Evolutionary conservation across 768 basidiomycete genomes (phyloP), one percentile per base, ranked within the genome.

Genomic region (Rhodotorula graminis): DNA sequence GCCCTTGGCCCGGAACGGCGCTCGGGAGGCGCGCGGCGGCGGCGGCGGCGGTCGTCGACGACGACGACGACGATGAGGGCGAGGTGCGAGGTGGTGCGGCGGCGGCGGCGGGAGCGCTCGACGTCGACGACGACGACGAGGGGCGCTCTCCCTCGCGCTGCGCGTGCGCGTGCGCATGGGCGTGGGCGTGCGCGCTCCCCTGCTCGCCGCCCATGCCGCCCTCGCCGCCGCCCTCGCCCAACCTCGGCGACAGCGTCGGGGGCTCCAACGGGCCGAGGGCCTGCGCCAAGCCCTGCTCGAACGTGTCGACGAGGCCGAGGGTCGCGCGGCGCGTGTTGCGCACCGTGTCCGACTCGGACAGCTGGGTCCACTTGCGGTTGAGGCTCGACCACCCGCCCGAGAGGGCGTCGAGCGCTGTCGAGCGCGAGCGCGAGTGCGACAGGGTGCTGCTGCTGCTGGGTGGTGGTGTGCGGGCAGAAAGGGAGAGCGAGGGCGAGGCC

Each of bases 181-280:
- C 42, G 42, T 44, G 42, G 9, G 37, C 29, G 31, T 37, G 46
- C 55, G n/a, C n/a, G n/a, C n/a, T n/a, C n/a, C n/a, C n/a, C n/a
- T n/a, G n/a, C n/a, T n/a, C n/a, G n/a, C n/a, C n/a, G n/a, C n/a
- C n/a, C n/a, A n/a, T n/a, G n/a, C n/a, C n/a, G n/a, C n/a, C n/a
- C n/a, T n/a, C n/a, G n/a, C n/a, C n/a, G n/a, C 44, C 53, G 50
- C 23, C 50, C 23, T 21, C 55, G 19, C 47, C n/a, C 56, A 31
- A 18, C 18, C 0, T 6, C 37, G 61, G 25, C 55, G 56, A 37
- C 27, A 56, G 9, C 19, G 23, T 27, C 10, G 74, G 74, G 25
- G 68, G 68, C 31, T 76, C 72, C 33, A 76, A 57, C 21, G 75
- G 75, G 0, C 72, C 75, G 2, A 76, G 47, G 3, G 75, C 71